Percentiles rank a stretch among this genome's conserved stretches.
These are phyloP conservation scores for Scutellaria galericulata DNA, from an alignment of 257 asterid genomes.

Conservation along the genomic window DNA sequence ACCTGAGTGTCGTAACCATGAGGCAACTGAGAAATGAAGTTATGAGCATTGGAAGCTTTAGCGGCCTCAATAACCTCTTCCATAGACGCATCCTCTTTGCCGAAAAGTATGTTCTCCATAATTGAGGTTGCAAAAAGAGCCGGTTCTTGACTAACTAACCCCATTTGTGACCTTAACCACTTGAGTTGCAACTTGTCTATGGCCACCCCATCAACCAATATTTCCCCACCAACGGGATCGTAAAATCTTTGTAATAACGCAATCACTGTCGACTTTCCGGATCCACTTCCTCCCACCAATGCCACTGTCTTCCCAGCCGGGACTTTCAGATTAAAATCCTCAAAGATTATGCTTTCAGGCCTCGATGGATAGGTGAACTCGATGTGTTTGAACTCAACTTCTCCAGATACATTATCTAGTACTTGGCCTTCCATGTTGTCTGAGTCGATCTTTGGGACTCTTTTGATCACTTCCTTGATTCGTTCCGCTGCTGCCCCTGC, in stretches of 20 bases:
- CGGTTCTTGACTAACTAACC: constrained; percentile 96
- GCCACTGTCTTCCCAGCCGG: constrained; percentile 86
- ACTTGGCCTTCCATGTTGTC: constrained; percentile 68
- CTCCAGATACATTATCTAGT: constrained; percentile 59
- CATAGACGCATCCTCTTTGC: constrained; percentile 80
- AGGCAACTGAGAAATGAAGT: constrained; percentile 80
- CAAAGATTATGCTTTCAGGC: constrained; percentile 68
- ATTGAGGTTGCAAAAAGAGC: constrained; percentile 88
- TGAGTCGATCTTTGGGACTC: constrained; percentile 82
- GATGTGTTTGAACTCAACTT: constrained; percentile 66
- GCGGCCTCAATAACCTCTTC: constrained; percentile 86
- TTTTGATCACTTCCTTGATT: constrained; percentile 59
- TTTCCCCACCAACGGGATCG: constrained; percentile 78
- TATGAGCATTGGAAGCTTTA: constrained; percentile 93
- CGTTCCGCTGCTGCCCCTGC: constrained; percentile 85
- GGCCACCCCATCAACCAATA: constrained; percentile 70
- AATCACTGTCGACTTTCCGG: constrained; percentile 85
- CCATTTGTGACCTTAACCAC: constrained; percentile 98
- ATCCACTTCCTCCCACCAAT: constrained; percentile 92
- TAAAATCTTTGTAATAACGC: constrained; percentile 86
- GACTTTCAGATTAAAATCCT: constrained; percentile 61
- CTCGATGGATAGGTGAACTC: constrained; percentile 81
- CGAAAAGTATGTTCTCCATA: constrained; percentile 85
- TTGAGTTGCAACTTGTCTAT: constrained; percentile 79
- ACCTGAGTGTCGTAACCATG: constrained; percentile 95